Evolutionary conservation across 805 yeast genomes (phyloP).

Genomic region (Grigorovia jiainica): DNA sequence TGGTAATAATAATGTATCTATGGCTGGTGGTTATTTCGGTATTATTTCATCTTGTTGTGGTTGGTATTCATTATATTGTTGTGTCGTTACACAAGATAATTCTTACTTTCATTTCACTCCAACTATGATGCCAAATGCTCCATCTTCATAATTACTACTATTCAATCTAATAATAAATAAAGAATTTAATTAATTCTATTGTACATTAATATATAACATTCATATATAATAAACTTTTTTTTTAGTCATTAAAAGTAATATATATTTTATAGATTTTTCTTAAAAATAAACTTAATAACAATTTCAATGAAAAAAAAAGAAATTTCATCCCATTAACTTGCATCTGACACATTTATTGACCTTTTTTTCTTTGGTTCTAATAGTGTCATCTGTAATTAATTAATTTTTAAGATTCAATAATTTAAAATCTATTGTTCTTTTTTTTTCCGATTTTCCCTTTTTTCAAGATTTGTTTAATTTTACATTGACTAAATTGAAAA

Average conservation of each 20-base stretch:
- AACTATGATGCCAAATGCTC: conserved; percentile 42
- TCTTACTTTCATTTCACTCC: conserved; percentile 47
- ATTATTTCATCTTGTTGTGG: conserved; percentile 46
- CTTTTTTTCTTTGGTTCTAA: no score
- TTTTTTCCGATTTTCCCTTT: no score
- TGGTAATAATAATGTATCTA: conserved; percentile 32
- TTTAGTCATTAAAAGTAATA: no score
- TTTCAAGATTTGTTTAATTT: no score
- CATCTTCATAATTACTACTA: conserved; percentile 20
- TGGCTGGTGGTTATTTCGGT: conserved; percentile 59
- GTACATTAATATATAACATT: background rate
- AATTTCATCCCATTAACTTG: no score
- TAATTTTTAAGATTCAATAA: no score
- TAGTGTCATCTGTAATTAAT: no score
- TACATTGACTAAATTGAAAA: no score
- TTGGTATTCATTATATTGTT: conserved; percentile 57
- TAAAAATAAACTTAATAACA: no score
- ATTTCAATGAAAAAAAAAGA: no score
- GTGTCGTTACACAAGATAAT: conserved; percentile 49
- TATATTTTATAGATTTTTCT: background rate
- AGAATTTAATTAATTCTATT: background rate
- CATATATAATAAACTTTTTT: background rate
- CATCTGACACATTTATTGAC: no score
- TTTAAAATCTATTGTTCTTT: no score
- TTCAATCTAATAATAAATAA: background rate